phyloP scores from a whole-genome alignment of 306 rosid genomes.

The Luffa acutangula region DNA sequence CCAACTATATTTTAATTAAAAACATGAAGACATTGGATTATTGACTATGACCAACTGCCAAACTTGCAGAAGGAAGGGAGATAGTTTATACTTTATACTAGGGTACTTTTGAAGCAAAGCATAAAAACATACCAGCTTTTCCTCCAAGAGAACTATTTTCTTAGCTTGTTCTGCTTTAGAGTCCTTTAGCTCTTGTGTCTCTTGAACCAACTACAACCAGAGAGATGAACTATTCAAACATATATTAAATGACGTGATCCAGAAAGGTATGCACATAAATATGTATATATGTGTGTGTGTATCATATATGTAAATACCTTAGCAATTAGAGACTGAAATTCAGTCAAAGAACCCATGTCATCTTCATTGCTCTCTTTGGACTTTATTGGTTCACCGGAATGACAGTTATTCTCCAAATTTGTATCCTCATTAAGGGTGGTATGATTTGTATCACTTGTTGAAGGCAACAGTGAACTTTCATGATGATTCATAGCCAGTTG shows the following conservation, averaged over 20 bases:
- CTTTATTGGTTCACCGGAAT: neutral
- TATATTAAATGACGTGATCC: neutral
- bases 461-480: constrained; percentile 19
- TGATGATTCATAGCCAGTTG: constrained; percentile 21
- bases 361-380: constrained; percentile 23
- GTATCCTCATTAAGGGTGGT: neutral
- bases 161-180: constrained; percentile 25
- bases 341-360: constrained; percentile 11
- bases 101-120: neutral
- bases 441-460: constrained; percentile 9
- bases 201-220: constrained; percentile 35
- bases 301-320: constrained; percentile 24
- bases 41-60: neutral
- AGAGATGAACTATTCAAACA: neutral
- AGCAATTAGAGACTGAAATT: constrained; percentile 13
- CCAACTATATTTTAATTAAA: neutral
- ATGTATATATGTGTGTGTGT: neutral
- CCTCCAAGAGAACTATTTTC: constrained; percentile 33
- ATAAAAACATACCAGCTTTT: constrained; percentile 44
- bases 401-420: neutral
- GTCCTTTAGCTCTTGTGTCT: constrained; percentile 34
- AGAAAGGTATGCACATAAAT: neutral
- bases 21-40: neutral
- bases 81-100: neutral
- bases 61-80: neutral